These are phyloP conservation scores for Coemansia sp. DNA, from an alignment of 192 early-diverging fungal species.

Conservation along the genomic window DNA sequence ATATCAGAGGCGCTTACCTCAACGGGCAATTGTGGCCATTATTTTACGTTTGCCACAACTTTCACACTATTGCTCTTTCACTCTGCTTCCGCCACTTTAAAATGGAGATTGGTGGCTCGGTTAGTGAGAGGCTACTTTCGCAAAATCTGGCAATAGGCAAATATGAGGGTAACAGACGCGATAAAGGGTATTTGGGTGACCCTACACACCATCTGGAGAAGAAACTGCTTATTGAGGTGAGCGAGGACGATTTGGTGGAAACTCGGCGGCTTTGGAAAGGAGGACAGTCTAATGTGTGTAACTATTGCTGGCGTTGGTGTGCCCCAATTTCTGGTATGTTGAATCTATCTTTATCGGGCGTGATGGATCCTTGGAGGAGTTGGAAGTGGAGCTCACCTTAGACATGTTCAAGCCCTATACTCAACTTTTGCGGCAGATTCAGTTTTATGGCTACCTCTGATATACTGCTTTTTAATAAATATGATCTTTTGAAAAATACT, in stretches of 20 bases:
- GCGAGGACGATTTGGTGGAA: no score
- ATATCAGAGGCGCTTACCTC: no score
- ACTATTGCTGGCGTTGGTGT: neutral
- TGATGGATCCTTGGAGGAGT: neutral
- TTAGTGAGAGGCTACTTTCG: neutral
- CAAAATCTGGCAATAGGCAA: neutral
- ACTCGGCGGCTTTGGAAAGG: constrained; percentile 11
- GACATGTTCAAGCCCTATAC: neutral
- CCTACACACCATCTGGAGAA: neutral
- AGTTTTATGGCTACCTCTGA: neutral
- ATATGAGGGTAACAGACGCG: neutral
- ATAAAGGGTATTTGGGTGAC: neutral
- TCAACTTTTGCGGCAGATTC: neutral
- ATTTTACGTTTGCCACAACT: neutral
- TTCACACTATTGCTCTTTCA: neutral
- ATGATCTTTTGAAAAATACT: no score
- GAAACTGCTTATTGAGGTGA: no score
- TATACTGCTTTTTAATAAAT: no score
- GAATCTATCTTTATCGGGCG: no score
- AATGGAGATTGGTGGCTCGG: neutral
- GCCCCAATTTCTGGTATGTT: neutral
- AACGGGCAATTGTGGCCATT: neutral
- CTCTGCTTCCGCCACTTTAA: neutral
- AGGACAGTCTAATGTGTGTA: neutral
- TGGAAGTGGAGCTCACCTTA: neutral